Evolutionary conservation across 148 eudicot genomes (phyloP).

Genomic region (Heliamphora exappendiculata): DNA sequence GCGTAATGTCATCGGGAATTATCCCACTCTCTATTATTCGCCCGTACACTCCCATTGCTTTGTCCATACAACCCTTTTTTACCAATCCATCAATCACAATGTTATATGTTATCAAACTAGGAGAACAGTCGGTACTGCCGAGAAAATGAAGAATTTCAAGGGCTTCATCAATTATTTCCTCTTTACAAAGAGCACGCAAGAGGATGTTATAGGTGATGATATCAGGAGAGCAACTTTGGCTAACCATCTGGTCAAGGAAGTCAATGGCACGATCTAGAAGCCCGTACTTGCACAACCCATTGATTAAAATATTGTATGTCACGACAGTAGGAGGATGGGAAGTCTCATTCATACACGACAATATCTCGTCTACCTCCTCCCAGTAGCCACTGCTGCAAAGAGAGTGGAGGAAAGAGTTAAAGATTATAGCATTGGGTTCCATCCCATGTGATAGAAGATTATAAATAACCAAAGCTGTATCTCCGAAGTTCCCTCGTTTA

Average conservation of each 20-base stretch:
- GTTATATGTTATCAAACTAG: constrained; percentile 58
- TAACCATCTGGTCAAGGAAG: constrained; percentile 59
- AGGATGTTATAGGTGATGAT: constrained; percentile 75
- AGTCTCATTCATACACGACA: constrained; percentile 53
- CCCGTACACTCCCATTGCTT: constrained; percentile 52
- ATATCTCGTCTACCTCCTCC: constrained; percentile 60
- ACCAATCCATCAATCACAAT: constrained; percentile 75
- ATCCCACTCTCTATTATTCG: constrained; percentile 43
- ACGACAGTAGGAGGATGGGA: constrained; percentile 45
- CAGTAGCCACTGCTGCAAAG: constrained; percentile 48
- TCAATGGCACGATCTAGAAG: constrained; percentile 68
- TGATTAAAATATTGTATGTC: constrained; percentile 79
- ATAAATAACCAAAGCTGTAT: constrained; percentile 38
- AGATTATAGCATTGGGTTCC: constrained; percentile 59
- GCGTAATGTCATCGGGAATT: constrained; percentile 65
- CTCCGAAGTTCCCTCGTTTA: constrained; percentile 42
- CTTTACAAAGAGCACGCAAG: constrained; percentile 60
- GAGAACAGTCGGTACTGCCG: constrained; percentile 37
- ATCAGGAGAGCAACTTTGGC: constrained; percentile 40
- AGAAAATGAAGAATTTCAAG: constrained; percentile 46
- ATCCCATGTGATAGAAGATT: constrained; percentile 51
- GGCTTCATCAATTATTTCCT: constrained; percentile 62
- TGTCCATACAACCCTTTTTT: constrained; percentile 61
- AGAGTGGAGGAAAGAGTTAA: constrained; percentile 71
- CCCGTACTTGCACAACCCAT: constrained; percentile 75